Evolutionary conservation across 768 basidiomycete species (phyloP).

Genomic region (Goffeauzyma gilvescens): DNA sequence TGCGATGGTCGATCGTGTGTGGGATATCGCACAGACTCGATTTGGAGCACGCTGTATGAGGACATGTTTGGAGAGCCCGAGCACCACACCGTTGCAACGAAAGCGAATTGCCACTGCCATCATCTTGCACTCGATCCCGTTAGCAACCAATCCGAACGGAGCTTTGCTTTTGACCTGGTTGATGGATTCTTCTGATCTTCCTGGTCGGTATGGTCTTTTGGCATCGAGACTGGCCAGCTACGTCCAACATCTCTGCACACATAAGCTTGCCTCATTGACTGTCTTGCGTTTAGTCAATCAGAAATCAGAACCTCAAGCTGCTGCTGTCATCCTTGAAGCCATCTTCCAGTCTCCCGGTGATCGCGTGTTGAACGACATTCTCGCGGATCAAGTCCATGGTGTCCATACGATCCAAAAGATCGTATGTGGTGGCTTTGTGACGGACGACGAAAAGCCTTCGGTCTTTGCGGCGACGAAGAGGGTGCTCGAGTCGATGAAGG

Average conservation of each 20-base stretch:
- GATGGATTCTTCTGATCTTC: slow-evolving; percentile 81
- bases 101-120: slow-evolving; percentile 86
- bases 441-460: slow-evolving; percentile 45
- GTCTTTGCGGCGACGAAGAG: slow-evolving; percentile 76
- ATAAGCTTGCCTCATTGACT: slow-evolving; percentile 87
- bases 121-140: slow-evolving; percentile 88
- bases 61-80: slow-evolving; percentile 80
- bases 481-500: slow-evolving; percentile 71
- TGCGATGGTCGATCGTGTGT: slow-evolving; percentile 90
- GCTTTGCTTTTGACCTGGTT: slow-evolving; percentile 91
- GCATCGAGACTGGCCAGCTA: slow-evolving; percentile 94
- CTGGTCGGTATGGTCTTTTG: slow-evolving; percentile 80
- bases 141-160: slow-evolving; percentile 94
- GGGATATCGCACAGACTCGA: slow-evolving; percentile 90
- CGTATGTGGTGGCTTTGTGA: slow-evolving; percentile 57
- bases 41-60: slow-evolving; percentile 97
- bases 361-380: slow-evolving; percentile 76
- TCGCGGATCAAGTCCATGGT: slow-evolving; percentile 91
- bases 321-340: slow-evolving; percentile 65
- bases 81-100: slow-evolving; percentile 62
- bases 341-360: slow-evolving; percentile 78
- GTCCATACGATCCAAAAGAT: slow-evolving; percentile 59
- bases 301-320: slow-evolving; percentile 76
- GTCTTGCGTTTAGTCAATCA: slow-evolving; percentile 89
- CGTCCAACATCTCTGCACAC: slow-evolving; percentile 87